Evolutionary conservation across 1,284 basidiomycete species (phyloP), one percentile per base, ranked within the genome.

Genomic region (Tetrapyrgos nigripes): DNA sequence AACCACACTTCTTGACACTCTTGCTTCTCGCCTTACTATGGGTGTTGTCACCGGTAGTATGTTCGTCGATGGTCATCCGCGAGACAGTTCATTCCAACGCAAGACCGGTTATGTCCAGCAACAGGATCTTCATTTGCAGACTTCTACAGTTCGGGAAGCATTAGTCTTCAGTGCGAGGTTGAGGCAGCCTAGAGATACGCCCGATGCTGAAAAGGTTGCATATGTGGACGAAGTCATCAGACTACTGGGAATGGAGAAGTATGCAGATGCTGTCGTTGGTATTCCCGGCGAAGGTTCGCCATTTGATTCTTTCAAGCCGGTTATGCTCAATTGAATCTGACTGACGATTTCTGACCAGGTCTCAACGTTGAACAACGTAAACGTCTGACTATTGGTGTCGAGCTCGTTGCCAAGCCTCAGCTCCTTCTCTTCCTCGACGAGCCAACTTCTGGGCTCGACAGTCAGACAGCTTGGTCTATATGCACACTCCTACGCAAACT

Each of bases 161-260:
- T 74, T 92, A 0, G 76, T 83, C 28, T 91, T 91, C 78, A 85
- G 82, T 8, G 89, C 89, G 1, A 75, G 84, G 64, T 75, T 91
- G 10, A 82, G 89, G 43, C 89, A 91, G 67, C 84, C 86, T 8
- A 70, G 76, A 23, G 69, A 77, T 29, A 79, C 87, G 5, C 72
- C 86, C 3, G 73, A 80, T 54, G 72, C 69, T 26, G 88, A 90
- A 69, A 90, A 90, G 74, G 76, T 85, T 59, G 83, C 79, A 37
- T 91, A 88, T 66, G 88, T 89, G 60, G 87, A 90, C 53, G 84
- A 87, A 68, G 84, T 89, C 26, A 80, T 91, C 63, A 81, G 83
- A 66, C 79, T 91, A 67, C 82, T 90, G 61, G 88, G 87, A 29
- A 80, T 92, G 72, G 81, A 84, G 55, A 76, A 76, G 8, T 83